These are phyloP conservation scores for Rhipidocladum racemiflorum DNA, from an alignment of 176 grass and related monocot species.

Conservation along the genomic window DNA sequence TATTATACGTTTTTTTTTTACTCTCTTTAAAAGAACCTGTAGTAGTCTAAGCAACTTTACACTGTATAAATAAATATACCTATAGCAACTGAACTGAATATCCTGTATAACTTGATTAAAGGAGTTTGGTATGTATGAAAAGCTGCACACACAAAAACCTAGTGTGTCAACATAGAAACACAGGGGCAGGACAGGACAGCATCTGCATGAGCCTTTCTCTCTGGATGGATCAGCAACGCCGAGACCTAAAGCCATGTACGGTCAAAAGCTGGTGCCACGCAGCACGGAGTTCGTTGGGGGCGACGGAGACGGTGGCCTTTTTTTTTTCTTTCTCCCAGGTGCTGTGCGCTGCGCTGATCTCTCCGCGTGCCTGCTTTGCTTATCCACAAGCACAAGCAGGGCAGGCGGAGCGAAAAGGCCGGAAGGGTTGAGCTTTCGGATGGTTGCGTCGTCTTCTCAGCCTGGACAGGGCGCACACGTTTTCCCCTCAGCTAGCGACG, in stretches of 20 bases:
- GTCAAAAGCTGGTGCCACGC: conserved; percentile 19
- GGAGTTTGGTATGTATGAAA: too few species aligned
- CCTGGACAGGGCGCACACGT: neutral
- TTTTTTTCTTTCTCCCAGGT: neutral
- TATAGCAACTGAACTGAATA: too few species aligned
- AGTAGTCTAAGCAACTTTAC: too few species aligned
- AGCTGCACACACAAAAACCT: neutral
- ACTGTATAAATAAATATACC: too few species aligned
- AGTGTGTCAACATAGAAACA: neutral
- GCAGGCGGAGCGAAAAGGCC: neutral
- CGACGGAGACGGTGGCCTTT: too few species aligned
- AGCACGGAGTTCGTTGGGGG: neutral
- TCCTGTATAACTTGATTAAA: neutral
- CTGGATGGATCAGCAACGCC: neutral
- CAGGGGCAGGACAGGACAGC: neutral
- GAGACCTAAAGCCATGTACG: neutral
- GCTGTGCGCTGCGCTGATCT: too few species aligned
- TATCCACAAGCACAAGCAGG: neutral
- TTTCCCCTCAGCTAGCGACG: neutral
- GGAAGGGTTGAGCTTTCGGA: neutral
- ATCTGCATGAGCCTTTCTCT: neutral
- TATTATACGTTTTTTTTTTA: neutral
- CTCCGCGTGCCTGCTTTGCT: too few species aligned
- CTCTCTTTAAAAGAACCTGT: too few species aligned
- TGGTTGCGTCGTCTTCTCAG: neutral